Percentiles rank a stretch among this genome's conserved stretches.
Evolutionary conservation across 2,329 filamentous ascomycete species (phyloP).

Genomic region (Pseudodiploospora longispora): DNA sequence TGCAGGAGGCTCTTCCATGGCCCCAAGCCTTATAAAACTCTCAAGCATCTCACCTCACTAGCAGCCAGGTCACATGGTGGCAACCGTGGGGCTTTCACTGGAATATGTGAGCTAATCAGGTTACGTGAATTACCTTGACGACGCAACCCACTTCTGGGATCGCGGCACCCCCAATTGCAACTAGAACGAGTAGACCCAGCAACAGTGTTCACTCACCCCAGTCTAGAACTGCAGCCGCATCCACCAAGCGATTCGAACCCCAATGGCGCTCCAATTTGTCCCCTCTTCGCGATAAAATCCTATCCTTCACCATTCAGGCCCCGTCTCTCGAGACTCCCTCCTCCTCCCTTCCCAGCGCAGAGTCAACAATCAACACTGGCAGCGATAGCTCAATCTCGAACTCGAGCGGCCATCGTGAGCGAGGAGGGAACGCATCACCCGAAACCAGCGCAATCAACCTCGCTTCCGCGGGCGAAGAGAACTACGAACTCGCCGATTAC

Average conservation of each 20-base stretch:
- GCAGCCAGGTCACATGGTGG: too few species aligned
- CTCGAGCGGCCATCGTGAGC: slow-evolving; percentile 18
- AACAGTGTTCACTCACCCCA: background rate
- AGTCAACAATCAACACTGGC: slow-evolving; percentile 12
- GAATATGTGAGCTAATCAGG: background rate
- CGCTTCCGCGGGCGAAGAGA: slow-evolving; percentile 10
- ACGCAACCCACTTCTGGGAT: background rate
- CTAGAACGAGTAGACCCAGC: background rate
- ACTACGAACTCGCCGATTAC: slow-evolving; percentile 37
- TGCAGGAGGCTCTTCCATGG: too few species aligned
- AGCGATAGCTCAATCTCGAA: slow-evolving; percentile 14
- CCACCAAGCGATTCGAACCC: background rate
- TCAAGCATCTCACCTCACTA: too few species aligned
- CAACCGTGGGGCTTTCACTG: too few species aligned
- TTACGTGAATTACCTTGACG: background rate
- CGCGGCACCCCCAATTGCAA: too few species aligned
- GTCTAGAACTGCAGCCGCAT: background rate
- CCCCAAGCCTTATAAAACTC: too few species aligned
- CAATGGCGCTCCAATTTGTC: background rate
- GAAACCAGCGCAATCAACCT: too few species aligned
- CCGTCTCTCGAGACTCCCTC: slow-evolving; percentile 27
- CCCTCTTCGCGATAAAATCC: background rate
- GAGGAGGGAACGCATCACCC: slow-evolving; percentile 26
- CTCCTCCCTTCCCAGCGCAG: slow-evolving; percentile 30
- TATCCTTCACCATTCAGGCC: slow-evolving; percentile 27